Evolutionary conservation across 495 filamentous ascomycete species (phyloP).

Genomic region (Tuber umbilicatum): DNA sequence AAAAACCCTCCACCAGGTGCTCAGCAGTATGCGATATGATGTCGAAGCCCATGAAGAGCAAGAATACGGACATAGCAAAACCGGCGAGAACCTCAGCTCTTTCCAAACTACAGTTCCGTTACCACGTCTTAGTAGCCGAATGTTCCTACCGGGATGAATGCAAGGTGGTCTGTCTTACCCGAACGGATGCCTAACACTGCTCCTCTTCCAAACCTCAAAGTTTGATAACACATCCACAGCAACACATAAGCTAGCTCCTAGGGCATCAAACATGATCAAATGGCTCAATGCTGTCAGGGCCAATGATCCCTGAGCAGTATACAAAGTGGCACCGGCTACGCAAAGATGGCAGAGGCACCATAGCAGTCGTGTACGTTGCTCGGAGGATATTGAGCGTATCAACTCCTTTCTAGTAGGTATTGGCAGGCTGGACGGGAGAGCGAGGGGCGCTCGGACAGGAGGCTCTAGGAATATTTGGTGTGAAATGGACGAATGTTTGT

Average conservation of each 20-base stretch:
- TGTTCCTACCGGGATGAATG: background rate
- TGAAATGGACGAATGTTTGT: slow-evolving; percentile 93
- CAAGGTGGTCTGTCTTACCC: slow-evolving; percentile 46
- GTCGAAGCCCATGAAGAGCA: slow-evolving; percentile 94
- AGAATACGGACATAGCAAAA: slow-evolving; percentile 91
- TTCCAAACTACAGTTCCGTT: slow-evolving; percentile 52
- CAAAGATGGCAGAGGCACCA: slow-evolving; percentile 88
- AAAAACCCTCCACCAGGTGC: slow-evolving; percentile 63
- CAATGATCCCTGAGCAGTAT: slow-evolving; percentile 76
- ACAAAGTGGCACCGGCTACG: slow-evolving; percentile 74
- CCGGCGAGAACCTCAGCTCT: slow-evolving; percentile 88
- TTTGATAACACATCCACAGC: slow-evolving; percentile 86
- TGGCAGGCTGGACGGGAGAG: slow-evolving; percentile 85
- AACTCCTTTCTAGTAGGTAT: slow-evolving; percentile 87
- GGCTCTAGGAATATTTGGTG: slow-evolving; percentile 97
- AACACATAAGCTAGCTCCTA: slow-evolving; percentile 88
- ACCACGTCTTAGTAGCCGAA: slow-evolving; percentile 1
- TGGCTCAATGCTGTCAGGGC: slow-evolving; percentile 90
- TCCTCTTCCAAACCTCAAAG: slow-evolving; percentile 95
- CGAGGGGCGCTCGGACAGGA: slow-evolving; percentile 76
- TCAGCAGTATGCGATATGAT: slow-evolving; percentile 87
- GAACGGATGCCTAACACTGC: slow-evolving; percentile 87
- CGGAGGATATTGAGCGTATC: slow-evolving; percentile 72
- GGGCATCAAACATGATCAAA: slow-evolving; percentile 86
- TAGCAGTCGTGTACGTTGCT: slow-evolving; percentile 71